Evolutionary conservation across 768 basidiomycete genomes (phyloP).

Genomic region (Pulveroboletus sp.): DNA sequence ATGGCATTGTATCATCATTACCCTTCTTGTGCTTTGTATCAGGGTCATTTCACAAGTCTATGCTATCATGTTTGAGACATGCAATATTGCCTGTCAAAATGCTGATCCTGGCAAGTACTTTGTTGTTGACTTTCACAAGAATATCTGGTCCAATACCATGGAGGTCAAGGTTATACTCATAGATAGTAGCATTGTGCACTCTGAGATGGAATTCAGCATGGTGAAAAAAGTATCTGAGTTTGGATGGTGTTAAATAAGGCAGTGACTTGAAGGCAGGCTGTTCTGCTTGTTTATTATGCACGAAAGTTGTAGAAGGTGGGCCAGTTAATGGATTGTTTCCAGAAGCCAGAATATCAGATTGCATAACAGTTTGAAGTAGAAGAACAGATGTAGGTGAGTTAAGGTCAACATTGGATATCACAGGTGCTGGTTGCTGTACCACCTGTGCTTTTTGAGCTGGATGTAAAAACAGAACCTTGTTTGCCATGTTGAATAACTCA

Average conservation of each 20-base stretch:
- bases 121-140: neutral
- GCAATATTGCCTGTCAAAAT: neutral
- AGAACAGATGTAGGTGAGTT: conserved; percentile 2
- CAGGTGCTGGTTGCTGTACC: neutral
- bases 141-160: neutral
- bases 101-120: neutral
- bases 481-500: neutral
- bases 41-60: too few relatives aligned
- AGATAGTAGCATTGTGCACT: neutral
- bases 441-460: neutral
- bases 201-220: neutral
- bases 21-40: too few relatives aligned
- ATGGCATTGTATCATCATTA: too few relatives aligned
- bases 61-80: too few relatives aligned
- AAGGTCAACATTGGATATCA: neutral
- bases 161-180: neutral
- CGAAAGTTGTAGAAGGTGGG: too few relatives aligned
- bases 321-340: too few relatives aligned
- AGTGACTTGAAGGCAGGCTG: too few relatives aligned
- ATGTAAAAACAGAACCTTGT: conserved; percentile 1
- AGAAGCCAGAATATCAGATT: too few relatives aligned
- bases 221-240: too few relatives aligned
- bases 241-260: too few relatives aligned
- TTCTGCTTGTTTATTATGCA: too few relatives aligned
- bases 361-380: conserved; percentile 5